phyloP scores from a whole-genome alignment of 495 filamentous ascomycete species.

The Tuber calosporum region DNA sequence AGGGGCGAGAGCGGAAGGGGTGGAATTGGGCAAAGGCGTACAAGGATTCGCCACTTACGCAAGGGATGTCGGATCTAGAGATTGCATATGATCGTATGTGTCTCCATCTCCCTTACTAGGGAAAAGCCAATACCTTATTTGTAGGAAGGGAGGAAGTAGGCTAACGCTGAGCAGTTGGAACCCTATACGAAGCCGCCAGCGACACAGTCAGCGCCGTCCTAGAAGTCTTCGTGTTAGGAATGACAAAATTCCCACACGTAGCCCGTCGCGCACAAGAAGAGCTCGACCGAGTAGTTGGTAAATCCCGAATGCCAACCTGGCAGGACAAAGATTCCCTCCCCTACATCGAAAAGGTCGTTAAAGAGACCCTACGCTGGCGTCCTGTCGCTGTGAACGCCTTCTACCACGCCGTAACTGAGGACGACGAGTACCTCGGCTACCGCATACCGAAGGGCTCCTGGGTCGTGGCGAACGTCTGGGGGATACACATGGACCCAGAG shows the following conservation, averaged over 20 bases:
- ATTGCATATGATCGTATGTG: background rate
- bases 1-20: background rate
- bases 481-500: background rate
- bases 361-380: conserved; percentile 52
- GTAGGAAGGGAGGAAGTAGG: background rate
- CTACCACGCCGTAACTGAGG: conserved; percentile 48
- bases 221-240: background rate
- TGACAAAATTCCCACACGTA: background rate
- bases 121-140: background rate
- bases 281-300: background rate
- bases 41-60: background rate
- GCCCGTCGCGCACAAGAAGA: background rate
- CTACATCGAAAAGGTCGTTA: conserved; percentile 48
- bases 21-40: background rate
- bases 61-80: background rate
- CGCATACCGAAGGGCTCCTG: conserved; percentile 47
- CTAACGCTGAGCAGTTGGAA: background rate
- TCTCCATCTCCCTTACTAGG: background rate
- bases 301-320: background rate
- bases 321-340: conserved; percentile 40
- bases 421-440: conserved; percentile 51
- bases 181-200: background rate
- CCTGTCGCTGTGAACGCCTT: conserved; percentile 40
- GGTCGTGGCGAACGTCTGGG: conserved; percentile 42
- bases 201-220: background rate